These are phyloP conservation scores for Penicillium corylophilum DNA, from an alignment of 2,329 filamentous ascomycete genomes.

Conservation along the genomic window DNA sequence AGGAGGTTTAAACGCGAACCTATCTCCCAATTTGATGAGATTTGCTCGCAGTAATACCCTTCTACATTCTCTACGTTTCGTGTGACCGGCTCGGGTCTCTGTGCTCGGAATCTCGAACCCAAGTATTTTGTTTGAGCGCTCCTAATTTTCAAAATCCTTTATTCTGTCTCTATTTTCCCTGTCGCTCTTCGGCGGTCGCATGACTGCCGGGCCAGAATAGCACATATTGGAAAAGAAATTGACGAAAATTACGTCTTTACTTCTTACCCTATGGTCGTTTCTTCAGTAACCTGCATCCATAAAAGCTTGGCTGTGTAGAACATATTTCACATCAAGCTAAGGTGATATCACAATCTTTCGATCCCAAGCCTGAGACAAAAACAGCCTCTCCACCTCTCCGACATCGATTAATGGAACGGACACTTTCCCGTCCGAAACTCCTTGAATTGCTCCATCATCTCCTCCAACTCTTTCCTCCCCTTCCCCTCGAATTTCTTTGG, in stretches of 20 bases:
- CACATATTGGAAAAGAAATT: constrained; percentile 37
- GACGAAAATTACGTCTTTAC: constrained; percentile 13
- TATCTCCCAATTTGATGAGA: constrained; percentile 27
- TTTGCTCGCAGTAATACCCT: constrained; percentile 40
- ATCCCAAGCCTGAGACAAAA: not conserved
- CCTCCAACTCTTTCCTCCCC: constrained; percentile 39
- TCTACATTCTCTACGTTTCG: constrained; percentile 33
- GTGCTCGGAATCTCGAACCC: constrained; percentile 22
- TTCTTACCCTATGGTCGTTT: not conserved
- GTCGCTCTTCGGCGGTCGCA: constrained; percentile 17
- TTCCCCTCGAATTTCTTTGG: constrained; percentile 56
- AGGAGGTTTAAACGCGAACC: constrained; percentile 62
- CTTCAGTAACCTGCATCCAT: not conserved
- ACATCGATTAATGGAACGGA: constrained; percentile 42
- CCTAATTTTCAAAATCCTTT: constrained; percentile 33
- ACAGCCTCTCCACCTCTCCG: not conserved
- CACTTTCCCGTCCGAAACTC: constrained; percentile 47
- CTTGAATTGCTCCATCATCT: constrained; percentile 46
- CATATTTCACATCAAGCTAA: not conserved
- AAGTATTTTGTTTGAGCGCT: constrained; percentile 40
- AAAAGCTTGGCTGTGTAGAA: not conserved
- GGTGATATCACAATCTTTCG: not conserved
- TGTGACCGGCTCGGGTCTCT: constrained; percentile 3
- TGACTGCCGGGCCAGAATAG: constrained; percentile 26
- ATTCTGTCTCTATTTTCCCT: constrained; percentile 36